phyloP scores from a whole-genome alignment of 768 basidiomycete genomes.

The Suillus hirtellus region DNA sequence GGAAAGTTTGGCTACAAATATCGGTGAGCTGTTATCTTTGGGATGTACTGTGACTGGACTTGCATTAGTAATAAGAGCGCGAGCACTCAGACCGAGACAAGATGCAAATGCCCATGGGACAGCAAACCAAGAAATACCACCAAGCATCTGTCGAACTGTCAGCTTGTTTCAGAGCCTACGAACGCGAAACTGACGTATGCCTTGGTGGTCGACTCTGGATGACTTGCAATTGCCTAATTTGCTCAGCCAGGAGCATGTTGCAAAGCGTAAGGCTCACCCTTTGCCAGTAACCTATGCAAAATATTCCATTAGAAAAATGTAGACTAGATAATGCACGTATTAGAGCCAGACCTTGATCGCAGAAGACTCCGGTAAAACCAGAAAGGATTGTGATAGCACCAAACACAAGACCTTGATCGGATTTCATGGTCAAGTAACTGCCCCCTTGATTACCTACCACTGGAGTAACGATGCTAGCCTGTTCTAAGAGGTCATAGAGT shows the following conservation, averaged over 20 bases:
- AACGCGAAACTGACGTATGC: constrained; percentile 41
- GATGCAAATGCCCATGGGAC: constrained; percentile 55
- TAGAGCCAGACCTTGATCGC: constrained; percentile 44
- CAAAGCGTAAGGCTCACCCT: constrained; percentile 28
- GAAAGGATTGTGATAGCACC: constrained; percentile 39
- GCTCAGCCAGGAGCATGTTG: background rate
- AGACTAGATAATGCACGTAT: background rate
- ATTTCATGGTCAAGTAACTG: constrained; percentile 59
- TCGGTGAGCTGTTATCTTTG: background rate
- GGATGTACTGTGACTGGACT: constrained; percentile 1
- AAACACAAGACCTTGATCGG: constrained; percentile 45
- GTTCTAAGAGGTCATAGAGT: constrained; percentile 48
- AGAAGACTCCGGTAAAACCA: constrained; percentile 50
- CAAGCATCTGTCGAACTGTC: constrained; percentile 43
- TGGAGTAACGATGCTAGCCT: constrained; percentile 45
- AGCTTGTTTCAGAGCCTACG: background rate
- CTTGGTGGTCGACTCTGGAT: constrained; percentile 50
- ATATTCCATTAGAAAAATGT: constrained; percentile 10
- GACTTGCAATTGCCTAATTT: constrained; percentile 48
- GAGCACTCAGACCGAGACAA: constrained; percentile 45
- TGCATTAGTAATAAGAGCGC: constrained; percentile 36
- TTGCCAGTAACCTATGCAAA: constrained; percentile 51
- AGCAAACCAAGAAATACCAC: constrained; percentile 58
- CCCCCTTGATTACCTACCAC: constrained; percentile 51
- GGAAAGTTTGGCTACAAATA: constrained; percentile 47